Evolutionary conservation across 768 basidiomycete genomes (phyloP).

Genomic region (Xerocomellus intermedius): DNA sequence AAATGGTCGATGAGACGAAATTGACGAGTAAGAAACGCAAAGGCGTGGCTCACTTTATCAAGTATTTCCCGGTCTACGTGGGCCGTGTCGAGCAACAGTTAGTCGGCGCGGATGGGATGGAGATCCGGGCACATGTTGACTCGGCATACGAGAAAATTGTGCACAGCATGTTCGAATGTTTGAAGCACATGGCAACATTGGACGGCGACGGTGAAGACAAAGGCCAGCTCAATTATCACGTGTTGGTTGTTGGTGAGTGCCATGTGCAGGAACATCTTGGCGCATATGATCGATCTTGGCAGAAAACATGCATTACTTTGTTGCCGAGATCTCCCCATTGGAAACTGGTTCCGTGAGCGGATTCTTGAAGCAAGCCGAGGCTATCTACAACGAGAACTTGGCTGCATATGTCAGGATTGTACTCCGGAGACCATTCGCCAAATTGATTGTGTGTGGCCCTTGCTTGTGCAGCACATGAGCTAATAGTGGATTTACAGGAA

Average conservation of each 20-base stretch:
- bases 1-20: slow-evolving; percentile 86
- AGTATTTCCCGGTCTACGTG: slow-evolving; percentile 89
- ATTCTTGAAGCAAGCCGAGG: slow-evolving; percentile 73
- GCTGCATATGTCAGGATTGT: slow-evolving; percentile 83
- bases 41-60: slow-evolving; percentile 89
- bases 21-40: slow-evolving; percentile 89
- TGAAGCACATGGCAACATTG: slow-evolving; percentile 96
- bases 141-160: slow-evolving; percentile 86
- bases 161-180: slow-evolving; percentile 84
- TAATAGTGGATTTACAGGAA: slow-evolving; percentile 53
- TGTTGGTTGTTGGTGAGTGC: slow-evolving; percentile 84
- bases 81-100: slow-evolving; percentile 82
- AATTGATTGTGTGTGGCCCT: slow-evolving; percentile 68
- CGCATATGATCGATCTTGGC: slow-evolving; percentile 6
- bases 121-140: slow-evolving; percentile 76
- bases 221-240: slow-evolving; percentile 94
- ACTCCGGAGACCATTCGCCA: slow-evolving; percentile 80
- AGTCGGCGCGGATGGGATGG: slow-evolving; percentile 68
- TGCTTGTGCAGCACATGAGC: not conserved
- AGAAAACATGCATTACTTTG: slow-evolving; percentile 98
- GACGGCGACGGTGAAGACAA: slow-evolving; percentile 94
- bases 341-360: slow-evolving; percentile 58
- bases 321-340: slow-evolving; percentile 74
- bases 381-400: slow-evolving; percentile 88
- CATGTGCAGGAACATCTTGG: not conserved